Conservation (phyloP, 2,329 filamentous ascomycete species). For the Aureobasidium sp. region DNA sequence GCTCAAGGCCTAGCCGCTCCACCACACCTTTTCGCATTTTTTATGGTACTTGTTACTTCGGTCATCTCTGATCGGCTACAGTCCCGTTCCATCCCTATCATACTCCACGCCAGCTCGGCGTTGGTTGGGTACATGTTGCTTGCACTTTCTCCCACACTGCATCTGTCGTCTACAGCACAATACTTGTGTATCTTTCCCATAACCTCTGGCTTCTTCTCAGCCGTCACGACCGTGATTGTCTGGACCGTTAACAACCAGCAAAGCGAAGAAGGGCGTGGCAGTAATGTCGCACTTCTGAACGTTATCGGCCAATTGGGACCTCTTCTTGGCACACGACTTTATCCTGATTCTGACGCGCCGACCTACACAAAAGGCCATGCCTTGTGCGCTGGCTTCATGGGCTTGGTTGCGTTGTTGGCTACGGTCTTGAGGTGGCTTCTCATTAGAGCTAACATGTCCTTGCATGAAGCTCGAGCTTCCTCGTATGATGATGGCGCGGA, state of each 20-base stretch:
- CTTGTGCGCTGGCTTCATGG: constrained; percentile 46
- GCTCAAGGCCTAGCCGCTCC: constrained; percentile 75
- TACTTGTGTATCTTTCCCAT: constrained; percentile 76
- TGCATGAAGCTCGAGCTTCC: neutral
- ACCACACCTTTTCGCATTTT: constrained; percentile 71
- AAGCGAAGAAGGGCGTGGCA: constrained; percentile 60
- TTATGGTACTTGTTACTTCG: constrained; percentile 63
- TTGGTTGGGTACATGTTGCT: constrained; percentile 42
- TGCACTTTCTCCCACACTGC: constrained; percentile 35
- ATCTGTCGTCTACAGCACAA: constrained; percentile 36
- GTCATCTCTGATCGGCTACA: constrained; percentile 61
- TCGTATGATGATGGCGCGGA: neutral
- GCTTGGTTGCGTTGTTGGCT: constrained; percentile 38
- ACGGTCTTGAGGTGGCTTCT: constrained; percentile 36
- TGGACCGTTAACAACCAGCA: constrained; percentile 86
- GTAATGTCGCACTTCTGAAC: constrained; percentile 74
- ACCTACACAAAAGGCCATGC: constrained; percentile 44
- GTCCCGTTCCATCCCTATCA: constrained; percentile 58
- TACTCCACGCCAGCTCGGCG: constrained; percentile 62
- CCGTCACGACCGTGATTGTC: constrained; percentile 75
- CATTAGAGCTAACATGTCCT: constrained; percentile 26
- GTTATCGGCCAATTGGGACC: constrained; percentile 75
- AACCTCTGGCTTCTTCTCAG: constrained; percentile 71
- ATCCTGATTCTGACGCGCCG: constrained; percentile 44
- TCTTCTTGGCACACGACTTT: constrained; percentile 48